phyloP scores from a whole-genome alignment of 768 basidiomycete species.

The Xanthoconium stramineum region DNA sequence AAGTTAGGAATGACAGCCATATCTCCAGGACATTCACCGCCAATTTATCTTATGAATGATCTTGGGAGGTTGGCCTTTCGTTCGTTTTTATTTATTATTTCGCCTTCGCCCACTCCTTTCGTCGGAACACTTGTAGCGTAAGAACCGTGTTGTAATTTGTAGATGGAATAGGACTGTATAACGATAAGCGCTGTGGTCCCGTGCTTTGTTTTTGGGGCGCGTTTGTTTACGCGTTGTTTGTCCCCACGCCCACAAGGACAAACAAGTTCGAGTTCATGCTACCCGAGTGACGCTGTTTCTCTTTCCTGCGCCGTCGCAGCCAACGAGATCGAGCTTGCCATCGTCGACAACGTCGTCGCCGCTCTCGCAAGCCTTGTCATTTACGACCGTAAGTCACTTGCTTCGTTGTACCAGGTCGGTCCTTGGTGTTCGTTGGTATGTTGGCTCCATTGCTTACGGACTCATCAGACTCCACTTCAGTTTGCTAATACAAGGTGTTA shows the following conservation, averaged over 20 bases:
- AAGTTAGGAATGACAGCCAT: not conserved
- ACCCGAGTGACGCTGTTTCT: slow-evolving; percentile 8
- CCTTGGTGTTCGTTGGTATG: not conserved
- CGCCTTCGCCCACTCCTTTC: not conserved
- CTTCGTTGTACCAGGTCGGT: slow-evolving; percentile 25
- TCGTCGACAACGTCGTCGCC: slow-evolving; percentile 18
- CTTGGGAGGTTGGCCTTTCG: slow-evolving; percentile 5
- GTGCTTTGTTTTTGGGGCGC: slow-evolving; percentile 19
- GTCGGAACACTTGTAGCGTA: not conserved
- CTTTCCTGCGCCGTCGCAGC: slow-evolving; percentile 17
- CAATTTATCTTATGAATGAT: slow-evolving; percentile 30
- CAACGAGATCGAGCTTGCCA: slow-evolving; percentile 17
- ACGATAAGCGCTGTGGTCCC: slow-evolving; percentile 10
- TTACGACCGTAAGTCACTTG: slow-evolving; percentile 26
- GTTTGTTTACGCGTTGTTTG: slow-evolving; percentile 35
- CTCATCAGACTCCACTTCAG: slow-evolving; percentile 10
- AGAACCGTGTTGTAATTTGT: slow-evolving; percentile 2
- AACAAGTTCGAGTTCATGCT: slow-evolving; percentile 33
- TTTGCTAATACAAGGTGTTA: slow-evolving; percentile 21
- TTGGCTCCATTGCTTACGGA: not conserved
- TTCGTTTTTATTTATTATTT: not conserved
- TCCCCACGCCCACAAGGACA: slow-evolving; percentile 24
- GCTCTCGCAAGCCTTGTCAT: slow-evolving; percentile 18
- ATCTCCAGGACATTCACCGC: slow-evolving; percentile 25
- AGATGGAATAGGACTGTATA: not conserved